Conservation (phyloP, 2,329 filamentous ascomycete species). For the Juglanconis sp. region DNA sequence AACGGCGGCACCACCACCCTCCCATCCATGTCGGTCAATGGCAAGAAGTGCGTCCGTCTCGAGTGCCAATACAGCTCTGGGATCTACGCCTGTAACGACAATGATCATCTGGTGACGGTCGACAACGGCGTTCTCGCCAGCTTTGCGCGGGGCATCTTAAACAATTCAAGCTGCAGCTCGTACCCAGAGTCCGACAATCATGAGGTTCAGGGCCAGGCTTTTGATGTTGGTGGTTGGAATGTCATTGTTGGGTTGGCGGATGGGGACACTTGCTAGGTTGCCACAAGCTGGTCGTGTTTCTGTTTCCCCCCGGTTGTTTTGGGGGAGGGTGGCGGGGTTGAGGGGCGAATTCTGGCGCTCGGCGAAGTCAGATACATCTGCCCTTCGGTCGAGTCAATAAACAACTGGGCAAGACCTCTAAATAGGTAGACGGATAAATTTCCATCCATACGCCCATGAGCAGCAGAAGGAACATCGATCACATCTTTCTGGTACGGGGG, state of each 20-base stretch:
- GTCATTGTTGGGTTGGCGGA: slow-evolving; percentile 1
- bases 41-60: neutral
- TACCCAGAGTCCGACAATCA: neutral
- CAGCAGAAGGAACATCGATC: too few species aligned
- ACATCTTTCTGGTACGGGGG: too few species aligned
- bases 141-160: neutral
- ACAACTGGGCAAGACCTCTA: too few species aligned
- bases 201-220: neutral
- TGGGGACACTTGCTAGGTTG: neutral
- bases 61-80: neutral
- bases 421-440: too few species aligned
- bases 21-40: neutral
- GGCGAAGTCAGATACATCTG: too few species aligned
- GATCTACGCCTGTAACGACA: slow-evolving; percentile 8
- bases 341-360: too few species aligned
- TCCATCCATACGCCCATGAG: too few species aligned
- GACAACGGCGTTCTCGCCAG: neutral
- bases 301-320: neutral
- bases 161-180: neutral
- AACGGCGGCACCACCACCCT: neutral
- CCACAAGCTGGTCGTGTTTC: too few species aligned
- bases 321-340: neutral
- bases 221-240: slow-evolving; percentile 5
- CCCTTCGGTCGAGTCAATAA: too few species aligned
- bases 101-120: neutral